phyloP scores from a whole-genome alignment of 139 green algal species.

The Chlorella sp. region DNA sequence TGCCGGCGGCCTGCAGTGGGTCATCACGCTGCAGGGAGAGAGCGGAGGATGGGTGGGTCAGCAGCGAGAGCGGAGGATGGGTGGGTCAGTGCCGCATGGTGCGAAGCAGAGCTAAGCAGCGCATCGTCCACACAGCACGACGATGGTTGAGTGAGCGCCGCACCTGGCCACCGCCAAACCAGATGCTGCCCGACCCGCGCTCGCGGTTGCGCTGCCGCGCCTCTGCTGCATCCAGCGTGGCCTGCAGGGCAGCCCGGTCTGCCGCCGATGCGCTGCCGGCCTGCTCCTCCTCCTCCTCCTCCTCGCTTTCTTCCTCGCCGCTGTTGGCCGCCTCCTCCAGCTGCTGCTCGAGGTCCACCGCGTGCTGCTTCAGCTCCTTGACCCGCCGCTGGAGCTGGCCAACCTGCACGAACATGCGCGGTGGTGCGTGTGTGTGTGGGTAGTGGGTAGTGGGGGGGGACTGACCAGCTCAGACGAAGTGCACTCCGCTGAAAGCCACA shows the following conservation, averaged over 20 bases:
- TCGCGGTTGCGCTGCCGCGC: constrained; percentile 16
- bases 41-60: neutral
- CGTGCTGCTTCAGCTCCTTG: neutral
- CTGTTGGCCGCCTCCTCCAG: neutral
- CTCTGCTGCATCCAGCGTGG: constrained; percentile 8
- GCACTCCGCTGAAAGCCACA: too few species aligned
- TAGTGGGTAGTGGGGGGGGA: too few species aligned
- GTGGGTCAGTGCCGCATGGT: neutral
- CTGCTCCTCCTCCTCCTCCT: constrained; percentile 1
- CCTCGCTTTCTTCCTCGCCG: neutral
- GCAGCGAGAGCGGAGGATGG: neutral
- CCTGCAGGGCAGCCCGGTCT: neutral
- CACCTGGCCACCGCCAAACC: constrained; percentile 11
- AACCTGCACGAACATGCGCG: too few species aligned
- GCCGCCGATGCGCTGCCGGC: neutral
- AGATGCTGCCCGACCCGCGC: constrained; percentile 9
- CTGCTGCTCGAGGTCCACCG: neutral
- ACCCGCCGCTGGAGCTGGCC: neutral
- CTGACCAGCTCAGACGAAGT: too few species aligned
- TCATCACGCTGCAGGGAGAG: neutral
- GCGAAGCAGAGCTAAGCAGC: neutral
- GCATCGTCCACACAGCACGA: neutral
- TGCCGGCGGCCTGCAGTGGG: neutral
- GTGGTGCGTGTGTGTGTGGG: too few species aligned
- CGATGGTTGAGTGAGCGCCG: neutral